Evolutionary conservation across 805 yeast species (phyloP), one percentile per base, ranked within the genome.

Genomic region (Wickerhamiella allomyrinae): DNA sequence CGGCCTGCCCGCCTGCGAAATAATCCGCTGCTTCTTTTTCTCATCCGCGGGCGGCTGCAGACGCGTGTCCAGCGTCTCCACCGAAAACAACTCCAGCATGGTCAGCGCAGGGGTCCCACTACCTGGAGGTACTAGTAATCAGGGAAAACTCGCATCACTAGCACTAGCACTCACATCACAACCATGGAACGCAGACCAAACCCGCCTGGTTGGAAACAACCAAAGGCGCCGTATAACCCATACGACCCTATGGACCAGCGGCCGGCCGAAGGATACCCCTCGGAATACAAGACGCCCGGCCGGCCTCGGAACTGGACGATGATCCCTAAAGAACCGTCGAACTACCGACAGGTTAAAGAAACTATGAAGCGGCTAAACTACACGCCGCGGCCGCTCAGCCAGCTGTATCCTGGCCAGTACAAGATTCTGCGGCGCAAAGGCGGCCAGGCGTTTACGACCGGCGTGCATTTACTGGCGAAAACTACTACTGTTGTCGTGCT

Each of bases 261-360:
- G 37, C 94, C 94, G 0, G 72, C 93, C 0, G 76, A 77, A 55
- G 94, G 94, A 2, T 83, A 84, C 49, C 94, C 94, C 1, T 77
- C 86, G 20, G 94, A 83, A 57, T 84, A 69, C 62, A 67, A 71
- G 44, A 61, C 77, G 1, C 89, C 91, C 0, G 77, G 82, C 1
- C 64, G 67, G 34, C 67, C 72, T 24, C 75, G 80, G 21, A 57
- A 60, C 15, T 75, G 74, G 61, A 63, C 74, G 7, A 61, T 70
- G 7, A 60, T 76, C n/a, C 86, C 87, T 3, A 68, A 68, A 50
- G 76, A 71, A 50, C 76, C 83, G 6, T 67, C 78, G 1, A 84
- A 79, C 57, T 79, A 75, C 55, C 71, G 74, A 48, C 73, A 70
- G 51, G 74, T 81, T 51, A 71, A 78, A 52, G 77, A 79, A 40